Evolutionary conservation across 192 early-diverging fungal species (phyloP), one percentile per base, ranked within the genome.

Genomic region (Linderina pennispora): DNA sequence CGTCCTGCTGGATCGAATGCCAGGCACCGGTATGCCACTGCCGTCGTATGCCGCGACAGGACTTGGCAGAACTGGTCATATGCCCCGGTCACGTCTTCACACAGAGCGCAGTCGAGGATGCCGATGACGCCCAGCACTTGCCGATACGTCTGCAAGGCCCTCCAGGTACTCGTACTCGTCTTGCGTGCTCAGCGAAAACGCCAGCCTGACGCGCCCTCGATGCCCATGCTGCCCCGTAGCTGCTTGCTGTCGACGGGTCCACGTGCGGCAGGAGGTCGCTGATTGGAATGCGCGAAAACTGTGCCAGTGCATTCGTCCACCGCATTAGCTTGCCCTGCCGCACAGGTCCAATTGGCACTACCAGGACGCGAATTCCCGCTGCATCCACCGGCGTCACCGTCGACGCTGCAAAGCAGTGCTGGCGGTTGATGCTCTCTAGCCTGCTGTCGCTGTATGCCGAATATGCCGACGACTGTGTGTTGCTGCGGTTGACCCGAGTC

Each of bases 71-170:
- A 75, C 38, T 54, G 51, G 9, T 50, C 50, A 6, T 63, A 52
- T 15, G 55, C 53, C 21, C n/a, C 49, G 14, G 39, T 25, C 20
- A 65, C 41, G 24, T 58, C 45, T 9, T 15, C 55, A 25, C 40
- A 52, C 13, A 34, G 6, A 16, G 52, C 36, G 32, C 70, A 55
- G 44, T 75, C 65, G 17, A 65, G 21, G 15, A 75, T 48, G 7
- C 72, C 72, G 21, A 75, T 48, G 0, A 75, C 61, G 20, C 72
- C 72, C 34, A 75, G 36, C 3, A 53, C 43, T 43, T 64, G 72
- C 19, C 72, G 43, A 58, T 68, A 58, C 39, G 65, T 75, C 47
- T 75, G 72, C 34, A 75, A n/a, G 40, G 15, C 65, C 65, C 39
- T 68, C 72, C 41, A 75, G 36, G 28, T 68, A 55, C 57, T 64